These are phyloP conservation scores for Botryotinia narcissicola DNA, from an alignment of 2,329 filamentous ascomycete species.

Conservation along the genomic window DNA sequence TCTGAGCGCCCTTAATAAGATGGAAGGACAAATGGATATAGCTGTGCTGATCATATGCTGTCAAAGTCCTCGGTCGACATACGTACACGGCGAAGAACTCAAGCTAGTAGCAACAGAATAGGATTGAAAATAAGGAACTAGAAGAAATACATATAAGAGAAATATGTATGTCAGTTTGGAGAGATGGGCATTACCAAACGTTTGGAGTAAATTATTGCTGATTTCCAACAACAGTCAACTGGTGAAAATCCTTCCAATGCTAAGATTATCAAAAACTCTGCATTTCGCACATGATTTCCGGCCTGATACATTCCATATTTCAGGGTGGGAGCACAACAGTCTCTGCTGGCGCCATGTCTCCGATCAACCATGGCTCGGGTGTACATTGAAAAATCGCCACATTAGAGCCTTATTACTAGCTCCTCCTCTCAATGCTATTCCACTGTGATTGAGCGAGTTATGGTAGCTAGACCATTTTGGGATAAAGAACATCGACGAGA, in stretches of 20 bases:
- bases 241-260: neutral
- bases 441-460: neutral
- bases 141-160: neutral
- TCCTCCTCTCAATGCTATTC: neutral
- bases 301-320: neutral
- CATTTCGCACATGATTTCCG: neutral
- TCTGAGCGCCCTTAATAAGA: neutral
- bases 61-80: neutral
- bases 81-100: neutral
- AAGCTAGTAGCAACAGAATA: neutral
- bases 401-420: neutral
- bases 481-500: neutral
- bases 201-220: neutral
- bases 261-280: too few relatives aligned
- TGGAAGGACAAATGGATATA: neutral
- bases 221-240: neutral
- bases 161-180: too few relatives aligned
- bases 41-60: neutral
- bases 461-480: neutral
- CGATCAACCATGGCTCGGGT: too few relatives aligned
- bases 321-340: neutral
- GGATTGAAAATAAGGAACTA: neutral
- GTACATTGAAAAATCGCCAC: too few relatives aligned
- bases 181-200: neutral
- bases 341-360: neutral